Percentiles rank a stretch among this genome's conserved stretches.
Evolutionary conservation across 768 basidiomycete species (phyloP).

Genomic region (Calocybe gangraenosa): DNA sequence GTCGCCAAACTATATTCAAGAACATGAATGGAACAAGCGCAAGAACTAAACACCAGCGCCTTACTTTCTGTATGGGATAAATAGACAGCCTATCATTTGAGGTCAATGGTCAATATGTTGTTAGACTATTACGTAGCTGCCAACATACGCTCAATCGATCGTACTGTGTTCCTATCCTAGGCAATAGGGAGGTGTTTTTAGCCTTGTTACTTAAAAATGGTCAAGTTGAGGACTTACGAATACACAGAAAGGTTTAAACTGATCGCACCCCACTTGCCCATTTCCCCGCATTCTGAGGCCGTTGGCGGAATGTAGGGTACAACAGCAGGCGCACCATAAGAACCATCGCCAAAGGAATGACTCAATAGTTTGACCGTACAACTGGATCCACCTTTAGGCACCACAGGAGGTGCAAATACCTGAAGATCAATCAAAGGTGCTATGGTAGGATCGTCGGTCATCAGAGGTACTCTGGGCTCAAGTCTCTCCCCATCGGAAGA

Average conservation of each 20-base stretch:
- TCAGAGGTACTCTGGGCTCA: slow-evolving; percentile 23
- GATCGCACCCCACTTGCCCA: slow-evolving; percentile 57
- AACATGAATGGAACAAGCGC: background rate
- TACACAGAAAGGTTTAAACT: slow-evolving; percentile 56
- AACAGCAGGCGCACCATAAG: slow-evolving; percentile 23
- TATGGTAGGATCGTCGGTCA: slow-evolving; percentile 23
- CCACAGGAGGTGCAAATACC: slow-evolving; percentile 26
- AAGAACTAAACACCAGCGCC: slow-evolving; percentile 10
- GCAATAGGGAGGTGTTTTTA: background rate
- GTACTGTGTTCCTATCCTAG: slow-evolving; percentile 50
- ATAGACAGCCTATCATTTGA: slow-evolving; percentile 33
- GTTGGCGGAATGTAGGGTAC: slow-evolving; percentile 42
- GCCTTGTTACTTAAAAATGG: too few species aligned
- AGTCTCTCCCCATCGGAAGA: slow-evolving; percentile 4
- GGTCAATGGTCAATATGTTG: slow-evolving; percentile 3
- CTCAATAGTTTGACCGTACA: slow-evolving; percentile 22
- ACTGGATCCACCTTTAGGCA: slow-evolving; percentile 19
- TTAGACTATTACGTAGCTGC: slow-evolving; percentile 6
- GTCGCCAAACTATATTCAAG: slow-evolving; percentile 56
- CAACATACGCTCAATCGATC: slow-evolving; percentile 44
- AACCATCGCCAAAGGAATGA: slow-evolving; percentile 28
- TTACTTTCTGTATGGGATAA: slow-evolving; percentile 57
- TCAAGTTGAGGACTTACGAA: slow-evolving; percentile 23
- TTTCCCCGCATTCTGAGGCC: slow-evolving; percentile 40
- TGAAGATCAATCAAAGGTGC: slow-evolving; percentile 26